Conservation (phyloP, 2,329 filamentous ascomycete genomes). For the Pseudocercospora cruenta region DNA sequence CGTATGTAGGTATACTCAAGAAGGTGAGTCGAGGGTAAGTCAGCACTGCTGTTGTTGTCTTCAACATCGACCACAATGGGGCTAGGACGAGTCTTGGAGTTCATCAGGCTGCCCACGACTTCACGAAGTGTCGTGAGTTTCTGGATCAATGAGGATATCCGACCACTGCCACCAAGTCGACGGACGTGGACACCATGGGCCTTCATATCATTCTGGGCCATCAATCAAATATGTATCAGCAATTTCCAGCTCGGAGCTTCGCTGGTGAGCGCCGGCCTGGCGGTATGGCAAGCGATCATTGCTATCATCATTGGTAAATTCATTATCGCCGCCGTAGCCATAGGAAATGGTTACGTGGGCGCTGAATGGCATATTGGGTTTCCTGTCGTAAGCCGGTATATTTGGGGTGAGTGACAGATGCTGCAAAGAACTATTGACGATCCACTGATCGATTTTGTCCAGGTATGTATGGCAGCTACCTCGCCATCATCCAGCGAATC, state of each 20-base stretch:
- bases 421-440: slow-evolving; percentile 33
- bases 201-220: slow-evolving; percentile 47
- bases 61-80: slow-evolving; percentile 5
- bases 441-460: neutral
- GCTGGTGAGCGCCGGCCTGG: slow-evolving; percentile 44
- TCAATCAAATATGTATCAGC: slow-evolving; percentile 43
- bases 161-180: slow-evolving; percentile 45
- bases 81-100: slow-evolving; percentile 18
- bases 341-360: slow-evolving; percentile 53
- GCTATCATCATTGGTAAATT: slow-evolving; percentile 48
- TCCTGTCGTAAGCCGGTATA: slow-evolving; percentile 58
- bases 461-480: slow-evolving; percentile 58
- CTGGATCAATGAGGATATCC: slow-evolving; percentile 48
- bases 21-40: neutral
- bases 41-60: neutral
- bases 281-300: slow-evolving; percentile 48
- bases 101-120: slow-evolving; percentile 30
- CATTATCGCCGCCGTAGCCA: slow-evolving; percentile 62
- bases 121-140: slow-evolving; percentile 35
- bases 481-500: slow-evolving; percentile 57
- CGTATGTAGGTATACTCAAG: neutral
- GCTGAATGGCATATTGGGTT: slow-evolving; percentile 58
- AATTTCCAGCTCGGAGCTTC: slow-evolving; percentile 45
- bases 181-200: slow-evolving; percentile 44
- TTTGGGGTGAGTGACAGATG: slow-evolving; percentile 53